Percentiles rank a stretch among this genome's conserved stretches.
These are phyloP conservation scores for bread wheat (Triticum aestivum) DNA, from an alignment of 176 grass and related monocot genomes.

Conservation along the genomic window IWGSC_CS_RefSeq_v2.1 NC_057808.1:530186293-530186792, in stretches of 20 bases:
- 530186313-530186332: not conserved
- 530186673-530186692: constrained; percentile 45
- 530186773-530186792: constrained; percentile 52
- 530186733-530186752: constrained; percentile 25
- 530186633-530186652: constrained; percentile 26
- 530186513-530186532: constrained; percentile 38
- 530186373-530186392: constrained; percentile 46
- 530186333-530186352: not conserved
- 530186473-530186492: constrained; percentile 39
- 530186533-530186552: not conserved
- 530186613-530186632: constrained; percentile 56
- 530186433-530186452: constrained; percentile 43
- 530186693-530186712: constrained; percentile 50
- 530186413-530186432: constrained; percentile 48
- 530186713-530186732: constrained; percentile 73
- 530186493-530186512: constrained; percentile 57
- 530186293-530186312: not conserved
- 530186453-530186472: constrained; percentile 44
- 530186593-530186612: not conserved
- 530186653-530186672: constrained; percentile 49
- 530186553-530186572: not conserved
- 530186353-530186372: not conserved
- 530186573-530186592: not conserved
- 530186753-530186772: constrained; percentile 57
- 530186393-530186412: constrained; percentile 45